Evolutionary conservation across 768 basidiomycete genomes (phyloP).

Genomic region (Boletus insuetus): DNA sequence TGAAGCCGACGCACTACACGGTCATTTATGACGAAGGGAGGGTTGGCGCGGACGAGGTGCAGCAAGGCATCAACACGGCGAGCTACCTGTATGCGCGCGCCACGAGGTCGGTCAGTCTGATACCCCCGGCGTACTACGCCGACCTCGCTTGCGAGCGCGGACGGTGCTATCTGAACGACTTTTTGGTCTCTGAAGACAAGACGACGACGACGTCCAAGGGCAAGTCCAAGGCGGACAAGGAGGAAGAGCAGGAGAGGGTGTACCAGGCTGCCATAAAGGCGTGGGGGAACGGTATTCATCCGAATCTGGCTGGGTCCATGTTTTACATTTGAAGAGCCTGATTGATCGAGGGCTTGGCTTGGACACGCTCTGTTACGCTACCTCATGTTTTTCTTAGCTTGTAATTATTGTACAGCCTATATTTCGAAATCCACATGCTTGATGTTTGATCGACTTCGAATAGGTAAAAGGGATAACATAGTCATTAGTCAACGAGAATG

Average conservation of each 20-base stretch:
- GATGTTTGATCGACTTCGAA: too few species aligned
- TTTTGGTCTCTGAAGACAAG: conserved; percentile 57
- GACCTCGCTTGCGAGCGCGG: conserved; percentile 83
- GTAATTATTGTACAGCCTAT: too few species aligned
- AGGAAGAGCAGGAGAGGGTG: conserved; percentile 27
- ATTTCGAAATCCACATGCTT: too few species aligned
- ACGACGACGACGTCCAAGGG: conserved; percentile 36
- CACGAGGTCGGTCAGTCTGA: conserved; percentile 78
- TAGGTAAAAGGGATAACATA: too few species aligned
- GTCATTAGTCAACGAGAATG: not conserved
- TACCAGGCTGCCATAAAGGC: conserved; percentile 21
- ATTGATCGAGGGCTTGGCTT: not conserved
- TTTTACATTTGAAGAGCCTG: conserved; percentile 57
- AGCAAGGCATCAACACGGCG: conserved; percentile 65
- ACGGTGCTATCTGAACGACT: conserved; percentile 70
- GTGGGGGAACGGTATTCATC: conserved; percentile 60
- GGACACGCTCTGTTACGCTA: not conserved
- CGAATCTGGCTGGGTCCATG: conserved; percentile 61
- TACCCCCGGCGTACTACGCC: conserved; percentile 79
- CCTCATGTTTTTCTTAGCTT: not conserved
- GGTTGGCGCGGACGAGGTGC: conserved; percentile 68
- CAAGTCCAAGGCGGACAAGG: conserved; percentile 29
- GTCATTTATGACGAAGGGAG: conserved; percentile 76
- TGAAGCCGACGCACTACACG: conserved; percentile 74
- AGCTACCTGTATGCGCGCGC: conserved; percentile 81